Evolutionary conservation across 2,329 filamentous ascomycete genomes (phyloP), one percentile per base, ranked within the genome.

Genomic region (Cryphonectria parasitica): DNA sequence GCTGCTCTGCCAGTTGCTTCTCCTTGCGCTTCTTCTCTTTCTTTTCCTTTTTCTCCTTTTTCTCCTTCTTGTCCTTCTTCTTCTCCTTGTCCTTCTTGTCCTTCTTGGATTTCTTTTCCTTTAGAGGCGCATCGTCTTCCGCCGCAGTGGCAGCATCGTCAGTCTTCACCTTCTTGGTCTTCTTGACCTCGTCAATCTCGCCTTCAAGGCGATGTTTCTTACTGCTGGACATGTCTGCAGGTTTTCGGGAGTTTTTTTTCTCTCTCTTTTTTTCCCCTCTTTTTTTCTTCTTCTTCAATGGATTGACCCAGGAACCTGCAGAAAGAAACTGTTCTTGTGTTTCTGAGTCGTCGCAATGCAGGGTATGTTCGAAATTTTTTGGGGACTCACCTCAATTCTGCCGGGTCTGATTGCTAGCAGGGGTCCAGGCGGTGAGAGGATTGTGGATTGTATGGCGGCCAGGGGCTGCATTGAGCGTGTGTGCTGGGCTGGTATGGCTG

Each of bases 191-290:
- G 15, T 72, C 67, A n/a, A 43, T 41, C 49, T 73, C 72, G 62
- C 66, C 72, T 49, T 73, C 72, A 49, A 66, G 65, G 63, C 70
- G 54, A 58, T 73, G 72, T 49, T 73, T 73, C 70, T 73, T 73
- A 8, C 70, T 65, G 66, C 69, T 72, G 19, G 72, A 73, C 72
- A 73, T 73, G 49, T 1, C 67, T 54, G 69, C 7, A 10, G 41
- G 22, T 11, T 25, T 22, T 39, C n/a, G n/a, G n/a, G n/a, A n/a
- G n/a, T n/a, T n/a, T n/a, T n/a, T n/a, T n/a, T n/a, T n/a, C n/a
- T n/a, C n/a, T n/a, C n/a, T n/a, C n/a, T n/a, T n/a, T n/a, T n/a
- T n/a, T n/a, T n/a, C n/a, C n/a, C n/a, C n/a, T n/a, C n/a, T n/a
- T n/a, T n/a, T n/a, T n/a, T n/a, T n/a, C n/a, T n/a, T n/a, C n/a